A percentile compares a stretch with the other conserved stretches of the same genome.
phyloP scores from a whole-genome alignment of 768 basidiomycete species.

The Tylopilus sp. region DNA sequence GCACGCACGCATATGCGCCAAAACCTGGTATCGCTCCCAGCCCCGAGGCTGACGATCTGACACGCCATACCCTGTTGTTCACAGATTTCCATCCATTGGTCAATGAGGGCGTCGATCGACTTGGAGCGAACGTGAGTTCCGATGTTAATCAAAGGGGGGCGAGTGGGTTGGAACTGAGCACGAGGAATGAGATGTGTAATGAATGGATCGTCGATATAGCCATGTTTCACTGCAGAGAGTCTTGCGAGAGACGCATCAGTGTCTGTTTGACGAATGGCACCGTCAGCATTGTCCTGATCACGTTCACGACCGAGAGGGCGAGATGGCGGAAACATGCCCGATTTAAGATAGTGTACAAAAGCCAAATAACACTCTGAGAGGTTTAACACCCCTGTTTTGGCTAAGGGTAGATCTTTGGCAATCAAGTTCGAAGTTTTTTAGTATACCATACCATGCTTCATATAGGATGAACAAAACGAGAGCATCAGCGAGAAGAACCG shows the following conservation, averaged over 20 bases:
- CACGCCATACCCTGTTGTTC: slow-evolving; percentile 43
- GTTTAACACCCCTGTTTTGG: too few species aligned
- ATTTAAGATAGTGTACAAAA: too few species aligned
- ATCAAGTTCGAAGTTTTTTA: neutral
- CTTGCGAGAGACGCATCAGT: slow-evolving; percentile 81
- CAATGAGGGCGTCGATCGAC: slow-evolving; percentile 75
- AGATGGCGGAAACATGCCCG: slow-evolving; percentile 14
- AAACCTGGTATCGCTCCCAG: slow-evolving; percentile 70
- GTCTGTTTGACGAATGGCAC: slow-evolving; percentile 73
- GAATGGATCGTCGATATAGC: slow-evolving; percentile 51
- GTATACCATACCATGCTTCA: too few species aligned
- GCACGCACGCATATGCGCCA: slow-evolving; percentile 81
- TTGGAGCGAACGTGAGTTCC: slow-evolving; percentile 86
- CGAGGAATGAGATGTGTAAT: slow-evolving; percentile 58
- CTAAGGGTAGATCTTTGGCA: neutral
- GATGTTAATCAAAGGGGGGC: slow-evolving; percentile 91
- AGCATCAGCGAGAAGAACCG: neutral
- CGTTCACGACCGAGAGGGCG: slow-evolving; percentile 15
- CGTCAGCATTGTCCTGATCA: slow-evolving; percentile 44
- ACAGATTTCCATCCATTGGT: slow-evolving; percentile 55
- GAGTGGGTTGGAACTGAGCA: slow-evolving; percentile 51
- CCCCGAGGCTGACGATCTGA: slow-evolving; percentile 93
- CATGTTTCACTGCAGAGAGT: slow-evolving; percentile 75
- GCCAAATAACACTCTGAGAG: too few species aligned
- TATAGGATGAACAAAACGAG: neutral